These are phyloP conservation scores for Psilocybe sp. DNA, from an alignment of 768 basidiomycete genomes.

Conservation along the genomic window DNA sequence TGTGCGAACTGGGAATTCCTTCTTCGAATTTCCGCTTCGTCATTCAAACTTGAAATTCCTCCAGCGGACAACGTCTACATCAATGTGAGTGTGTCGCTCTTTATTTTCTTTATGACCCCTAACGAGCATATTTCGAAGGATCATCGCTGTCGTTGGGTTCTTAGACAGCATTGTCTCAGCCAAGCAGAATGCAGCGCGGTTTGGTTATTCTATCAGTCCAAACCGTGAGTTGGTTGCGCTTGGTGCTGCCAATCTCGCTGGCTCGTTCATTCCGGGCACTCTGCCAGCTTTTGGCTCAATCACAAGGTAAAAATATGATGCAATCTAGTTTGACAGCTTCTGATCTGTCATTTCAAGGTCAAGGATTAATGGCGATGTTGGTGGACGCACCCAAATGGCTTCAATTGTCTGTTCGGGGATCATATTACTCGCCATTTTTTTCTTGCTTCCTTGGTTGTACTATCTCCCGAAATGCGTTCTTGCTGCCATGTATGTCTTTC, in stretches of 20 bases:
- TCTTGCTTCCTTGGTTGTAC: slow-evolving; percentile 82
- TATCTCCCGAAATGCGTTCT: slow-evolving; percentile 89
- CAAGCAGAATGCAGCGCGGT: slow-evolving; percentile 85
- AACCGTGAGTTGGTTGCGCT: slow-evolving; percentile 96
- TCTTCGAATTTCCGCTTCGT: slow-evolving; percentile 74
- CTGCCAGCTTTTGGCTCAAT: slow-evolving; percentile 93
- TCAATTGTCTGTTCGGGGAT: slow-evolving; percentile 72
- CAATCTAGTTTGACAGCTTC: neutral
- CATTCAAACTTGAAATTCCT: slow-evolving; percentile 60
- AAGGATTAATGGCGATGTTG: slow-evolving; percentile 87
- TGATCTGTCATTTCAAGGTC: slow-evolving; percentile 40
- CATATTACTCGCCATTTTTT: slow-evolving; percentile 84
- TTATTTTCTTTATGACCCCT: neutral
- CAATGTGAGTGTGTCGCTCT: slow-evolving; percentile 48
- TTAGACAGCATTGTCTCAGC: slow-evolving; percentile 94
- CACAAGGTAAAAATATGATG: slow-evolving; percentile 55
- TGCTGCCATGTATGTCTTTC: slow-evolving; percentile 69
- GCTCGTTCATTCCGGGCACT: slow-evolving; percentile 82
- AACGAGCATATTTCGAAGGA: slow-evolving; percentile 31
- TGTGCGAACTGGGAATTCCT: slow-evolving; percentile 53
- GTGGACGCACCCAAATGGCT: slow-evolving; percentile 87
- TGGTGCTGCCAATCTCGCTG: slow-evolving; percentile 77
- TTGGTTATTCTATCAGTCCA: slow-evolving; percentile 85
- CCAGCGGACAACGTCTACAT: slow-evolving; percentile 79
- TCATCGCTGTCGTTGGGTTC: slow-evolving; percentile 85